Conservation (phyloP, 106 monocot genomes). For the Phalaenopsis equestris region DNA sequence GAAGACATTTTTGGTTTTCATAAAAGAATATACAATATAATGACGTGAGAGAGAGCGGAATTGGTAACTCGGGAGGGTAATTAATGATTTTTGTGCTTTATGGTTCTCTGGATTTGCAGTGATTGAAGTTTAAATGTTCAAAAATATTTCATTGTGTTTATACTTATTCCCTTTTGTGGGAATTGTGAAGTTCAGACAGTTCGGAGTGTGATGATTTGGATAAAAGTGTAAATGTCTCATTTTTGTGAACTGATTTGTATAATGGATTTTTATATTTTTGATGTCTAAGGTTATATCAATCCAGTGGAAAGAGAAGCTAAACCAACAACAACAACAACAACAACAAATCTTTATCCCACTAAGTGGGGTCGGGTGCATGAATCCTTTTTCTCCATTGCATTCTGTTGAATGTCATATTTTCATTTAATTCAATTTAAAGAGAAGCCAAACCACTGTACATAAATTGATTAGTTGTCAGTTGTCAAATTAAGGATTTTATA, state of each 20-base stretch:
- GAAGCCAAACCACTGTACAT: background rate
- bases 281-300: background rate
- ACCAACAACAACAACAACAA: no score
- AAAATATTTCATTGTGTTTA: background rate
- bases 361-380: no score
- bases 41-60: background rate
- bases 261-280: no score
- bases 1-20: background rate
- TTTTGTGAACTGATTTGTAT: background rate
- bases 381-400: no score
- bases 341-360: no score
- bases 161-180: background rate
- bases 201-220: background rate
- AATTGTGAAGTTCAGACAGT: background rate
- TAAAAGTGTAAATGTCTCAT: background rate
- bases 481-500: background rate
- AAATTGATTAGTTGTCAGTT: background rate
- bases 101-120: background rate
- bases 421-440: background rate
- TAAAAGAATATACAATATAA: background rate
- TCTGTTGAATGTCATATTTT: no score
- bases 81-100: background rate
- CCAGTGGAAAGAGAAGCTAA: background rate
- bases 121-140: background rate
- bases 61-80: background rate